Evolutionary conservation across 2,329 filamentous ascomycete species (phyloP).

Genomic region (Drechslerella stenobrocha): DNA sequence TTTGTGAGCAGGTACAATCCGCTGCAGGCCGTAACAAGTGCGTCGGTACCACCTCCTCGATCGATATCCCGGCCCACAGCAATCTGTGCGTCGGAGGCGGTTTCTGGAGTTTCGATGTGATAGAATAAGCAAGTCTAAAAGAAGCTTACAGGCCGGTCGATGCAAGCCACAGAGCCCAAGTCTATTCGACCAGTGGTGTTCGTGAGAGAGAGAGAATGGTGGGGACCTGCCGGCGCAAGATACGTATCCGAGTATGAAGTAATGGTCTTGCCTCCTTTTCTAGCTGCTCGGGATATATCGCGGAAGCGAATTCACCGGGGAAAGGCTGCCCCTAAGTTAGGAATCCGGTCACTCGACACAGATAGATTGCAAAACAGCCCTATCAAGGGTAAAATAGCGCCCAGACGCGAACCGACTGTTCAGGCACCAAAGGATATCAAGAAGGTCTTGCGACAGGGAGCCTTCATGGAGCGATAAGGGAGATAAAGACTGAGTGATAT

Average conservation of each 20-base stretch:
- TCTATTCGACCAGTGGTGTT: slow-evolving; percentile 23
- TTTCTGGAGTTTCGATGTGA: slow-evolving; percentile 9
- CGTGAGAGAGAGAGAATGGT: slow-evolving; percentile 3
- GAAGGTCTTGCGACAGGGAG: slow-evolving; percentile 10
- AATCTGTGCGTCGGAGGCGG: slow-evolving; percentile 29
- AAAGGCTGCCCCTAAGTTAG: slow-evolving; percentile 12
- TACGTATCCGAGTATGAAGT: background rate
- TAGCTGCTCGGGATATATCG: background rate
- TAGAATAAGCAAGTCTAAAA: slow-evolving; percentile 38
- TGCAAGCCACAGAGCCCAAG: slow-evolving; percentile 44
- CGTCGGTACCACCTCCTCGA: slow-evolving; percentile 48
- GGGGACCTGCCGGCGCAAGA: slow-evolving; percentile 19
- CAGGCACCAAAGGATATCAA: slow-evolving; percentile 21
- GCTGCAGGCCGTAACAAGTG: slow-evolving; percentile 31
- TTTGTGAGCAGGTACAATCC: slow-evolving; percentile 39
- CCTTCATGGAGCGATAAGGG: background rate
- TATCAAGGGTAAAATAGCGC: slow-evolving; percentile 40
- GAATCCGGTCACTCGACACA: slow-evolving; percentile 21
- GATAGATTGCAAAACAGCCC: background rate
- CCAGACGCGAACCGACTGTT: slow-evolving; percentile 24
- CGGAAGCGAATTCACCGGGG: background rate
- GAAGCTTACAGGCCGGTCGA: background rate
- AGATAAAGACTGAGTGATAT: background rate
- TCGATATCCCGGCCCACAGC: slow-evolving; percentile 15
- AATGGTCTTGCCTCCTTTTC: background rate